Conservation (phyloP, 495 filamentous ascomycete species). For the Cudoniella acicularis region DNA sequence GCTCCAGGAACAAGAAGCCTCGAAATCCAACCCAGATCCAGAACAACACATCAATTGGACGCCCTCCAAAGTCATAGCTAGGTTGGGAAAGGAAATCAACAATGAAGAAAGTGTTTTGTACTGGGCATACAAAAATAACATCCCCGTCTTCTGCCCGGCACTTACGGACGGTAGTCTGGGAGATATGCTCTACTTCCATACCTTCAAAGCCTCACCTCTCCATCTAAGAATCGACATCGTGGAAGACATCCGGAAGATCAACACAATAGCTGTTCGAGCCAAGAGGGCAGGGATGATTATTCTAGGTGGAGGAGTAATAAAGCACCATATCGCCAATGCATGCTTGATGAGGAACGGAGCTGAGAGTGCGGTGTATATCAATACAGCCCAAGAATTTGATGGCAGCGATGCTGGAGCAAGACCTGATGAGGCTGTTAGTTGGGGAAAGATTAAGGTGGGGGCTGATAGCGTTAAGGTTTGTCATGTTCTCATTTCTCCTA, state of each 20-base stretch:
- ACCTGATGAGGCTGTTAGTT: slow-evolving; percentile 94
- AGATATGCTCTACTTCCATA: slow-evolving; percentile 98
- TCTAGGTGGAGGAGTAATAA: slow-evolving; percentile 86
- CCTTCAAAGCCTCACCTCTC: slow-evolving; percentile 75
- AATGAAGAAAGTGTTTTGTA: slow-evolving; percentile 84
- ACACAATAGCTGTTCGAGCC: slow-evolving; percentile 81
- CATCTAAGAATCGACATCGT: slow-evolving; percentile 84
- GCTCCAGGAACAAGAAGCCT: slow-evolving; percentile 87
- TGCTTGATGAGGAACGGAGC: slow-evolving; percentile 96
- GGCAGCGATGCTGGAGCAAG: slow-evolving; percentile 94
- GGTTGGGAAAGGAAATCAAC: slow-evolving; percentile 88
- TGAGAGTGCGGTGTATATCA: slow-evolving; percentile 93
- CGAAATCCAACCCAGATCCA: slow-evolving; percentile 44
- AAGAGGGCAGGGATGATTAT: slow-evolving; percentile 89
- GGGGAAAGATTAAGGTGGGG: slow-evolving; percentile 93
- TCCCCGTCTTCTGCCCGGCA: slow-evolving; percentile 94
- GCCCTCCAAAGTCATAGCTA: slow-evolving; percentile 78
- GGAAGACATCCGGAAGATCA: slow-evolving; percentile 83
- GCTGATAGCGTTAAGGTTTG: slow-evolving; percentile 81
- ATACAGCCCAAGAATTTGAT: slow-evolving; percentile 95
- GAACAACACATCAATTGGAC: slow-evolving; percentile 82
- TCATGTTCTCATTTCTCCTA: not conserved
- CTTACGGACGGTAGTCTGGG: slow-evolving; percentile 91
- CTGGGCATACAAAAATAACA: slow-evolving; percentile 91
- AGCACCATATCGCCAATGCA: slow-evolving; percentile 97